Base-by-base conservation (phyloP, 2,329 filamentous ascomycete species). In the Aspergillus sergii region DNA sequence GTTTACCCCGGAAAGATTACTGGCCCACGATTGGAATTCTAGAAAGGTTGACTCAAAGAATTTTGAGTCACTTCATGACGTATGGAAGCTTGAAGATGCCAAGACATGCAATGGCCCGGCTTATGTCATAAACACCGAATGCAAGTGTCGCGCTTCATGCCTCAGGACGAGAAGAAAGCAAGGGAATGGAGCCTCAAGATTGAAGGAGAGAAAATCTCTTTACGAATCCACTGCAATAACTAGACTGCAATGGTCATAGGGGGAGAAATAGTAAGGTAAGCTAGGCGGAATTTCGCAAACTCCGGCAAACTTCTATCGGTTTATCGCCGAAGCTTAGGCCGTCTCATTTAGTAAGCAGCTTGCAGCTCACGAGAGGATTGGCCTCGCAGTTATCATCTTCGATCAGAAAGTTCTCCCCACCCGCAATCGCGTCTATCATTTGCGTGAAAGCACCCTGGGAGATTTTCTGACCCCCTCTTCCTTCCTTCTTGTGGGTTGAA, bases 341-440 rank as follows among this genome's bases (percentile, higher is more conserved):
- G 28, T 34, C 39, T n/a, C 19, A 39, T 71, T 71, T 71, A 69
- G 62, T 71, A 68, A 71, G 65, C 69, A 69, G 51, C 46, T 51
- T 66, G 62, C 57, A 67, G 64, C 56, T 70, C 28, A 39, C 50
- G 11, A 53, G 50, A 36, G 19, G 51, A 54, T 43, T 57, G 45
- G 59, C 32, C 28, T 56, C 51, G 39, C 51, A 45, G 26, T 50
- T 50, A 60, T 36, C 34, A 39, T 14, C 45, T 23, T 51, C 4
- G 41, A 41, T 39, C 58, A 60, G 56, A 56, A 41, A 56, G 32
- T 48, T 57, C 50, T 56, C 28, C 21, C 43, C 60, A 59, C 71
- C 55, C 64, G 63, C 63, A 66, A 65, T 67, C 60, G n/a, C 56
- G 30, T 58, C 46, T 50, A 36, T 62, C 48, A 30, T 48, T 30